Percentiles rank a stretch among this genome's conserved stretches.
These are phyloP conservation scores for Fusarium graminum DNA, from an alignment of 2,329 filamentous ascomycete genomes.

Conservation along the genomic window DNA sequence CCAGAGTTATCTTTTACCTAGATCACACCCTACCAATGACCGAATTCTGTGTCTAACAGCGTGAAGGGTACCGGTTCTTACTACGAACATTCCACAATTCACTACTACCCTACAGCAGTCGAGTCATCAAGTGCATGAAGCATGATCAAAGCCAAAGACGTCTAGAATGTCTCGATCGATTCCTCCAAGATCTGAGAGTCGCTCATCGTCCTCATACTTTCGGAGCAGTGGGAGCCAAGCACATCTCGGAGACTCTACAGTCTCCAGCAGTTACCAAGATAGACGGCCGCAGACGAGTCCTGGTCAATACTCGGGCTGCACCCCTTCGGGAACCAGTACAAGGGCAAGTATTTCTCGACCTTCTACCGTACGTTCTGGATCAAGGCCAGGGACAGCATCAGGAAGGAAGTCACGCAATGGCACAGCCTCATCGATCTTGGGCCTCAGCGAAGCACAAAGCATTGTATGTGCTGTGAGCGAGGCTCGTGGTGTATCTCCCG, in stretches of 20 bases:
- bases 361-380: conserved; percentile 40
- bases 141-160: not conserved
- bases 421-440: conserved; percentile 56
- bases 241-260: not conserved
- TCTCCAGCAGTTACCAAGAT: not conserved
- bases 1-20: too few relatives aligned
- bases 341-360: conserved; percentile 38
- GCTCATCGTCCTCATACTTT: conserved; percentile 46
- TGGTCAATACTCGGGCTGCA: conserved; percentile 19
- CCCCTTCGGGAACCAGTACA: conserved; percentile 33
- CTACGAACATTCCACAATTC: too few relatives aligned
- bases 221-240: conserved; percentile 16
- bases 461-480: conserved; percentile 92
- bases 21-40: rapidly evolving
- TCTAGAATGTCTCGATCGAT: conserved; percentile 19
- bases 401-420: conserved; percentile 61
- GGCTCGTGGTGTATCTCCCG: conserved; percentile 86
- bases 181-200: conserved; percentile 21
- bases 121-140: not conserved
- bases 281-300: conserved; percentile 21
- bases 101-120: not conserved
- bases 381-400: conserved; percentile 57
- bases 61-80: not conserved
- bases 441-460: conserved; percentile 69
- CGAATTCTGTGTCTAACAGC: too few relatives aligned